Evolutionary conservation across 768 basidiomycete genomes (phyloP).

Genomic region (Dacryopinax primogenitus): DNA sequence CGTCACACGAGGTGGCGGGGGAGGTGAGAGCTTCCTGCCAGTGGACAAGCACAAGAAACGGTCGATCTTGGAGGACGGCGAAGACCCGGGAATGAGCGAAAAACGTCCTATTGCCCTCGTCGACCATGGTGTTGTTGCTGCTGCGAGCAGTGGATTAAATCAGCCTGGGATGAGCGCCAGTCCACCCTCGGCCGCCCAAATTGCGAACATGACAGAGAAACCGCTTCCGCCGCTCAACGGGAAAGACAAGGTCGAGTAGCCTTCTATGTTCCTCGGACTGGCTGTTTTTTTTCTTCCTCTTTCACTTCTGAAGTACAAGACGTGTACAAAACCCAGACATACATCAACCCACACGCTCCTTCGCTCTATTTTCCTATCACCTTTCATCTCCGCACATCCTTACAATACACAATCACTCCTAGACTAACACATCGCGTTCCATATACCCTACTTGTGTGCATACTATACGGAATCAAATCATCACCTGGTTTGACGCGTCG

Average conservation of each 20-base stretch:
- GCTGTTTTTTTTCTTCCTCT: too few species aligned
- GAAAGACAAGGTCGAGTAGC: neutral
- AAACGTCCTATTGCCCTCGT: neutral
- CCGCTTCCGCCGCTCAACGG: conserved; percentile 1
- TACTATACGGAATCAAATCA: too few species aligned
- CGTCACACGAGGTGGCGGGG: conserved; percentile 69
- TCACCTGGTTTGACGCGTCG: too few species aligned
- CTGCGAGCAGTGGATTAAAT: neutral
- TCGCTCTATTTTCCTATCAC: too few species aligned
- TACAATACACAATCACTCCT: too few species aligned
- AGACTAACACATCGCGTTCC: too few species aligned
- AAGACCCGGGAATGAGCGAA: neutral
- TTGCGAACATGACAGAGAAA: conserved; percentile 2
- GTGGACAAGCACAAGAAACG: conserved; percentile 16
- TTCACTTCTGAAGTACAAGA: too few species aligned
- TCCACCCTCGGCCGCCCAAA: neutral
- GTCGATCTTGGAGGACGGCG: neutral
- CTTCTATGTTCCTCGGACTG: too few species aligned
- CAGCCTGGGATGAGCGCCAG: neutral
- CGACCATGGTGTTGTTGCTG: neutral
- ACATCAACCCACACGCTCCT: too few species aligned
- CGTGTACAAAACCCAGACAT: too few species aligned
- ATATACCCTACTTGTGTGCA: too few species aligned
- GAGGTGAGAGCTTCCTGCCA: conserved; percentile 40
- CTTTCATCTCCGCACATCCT: too few species aligned